Percentiles rank a stretch among this genome's conserved stretches.
Conservation (phyloP, 1,139 yeast genomes). For the Meyerozyma elateridarum region DNA sequence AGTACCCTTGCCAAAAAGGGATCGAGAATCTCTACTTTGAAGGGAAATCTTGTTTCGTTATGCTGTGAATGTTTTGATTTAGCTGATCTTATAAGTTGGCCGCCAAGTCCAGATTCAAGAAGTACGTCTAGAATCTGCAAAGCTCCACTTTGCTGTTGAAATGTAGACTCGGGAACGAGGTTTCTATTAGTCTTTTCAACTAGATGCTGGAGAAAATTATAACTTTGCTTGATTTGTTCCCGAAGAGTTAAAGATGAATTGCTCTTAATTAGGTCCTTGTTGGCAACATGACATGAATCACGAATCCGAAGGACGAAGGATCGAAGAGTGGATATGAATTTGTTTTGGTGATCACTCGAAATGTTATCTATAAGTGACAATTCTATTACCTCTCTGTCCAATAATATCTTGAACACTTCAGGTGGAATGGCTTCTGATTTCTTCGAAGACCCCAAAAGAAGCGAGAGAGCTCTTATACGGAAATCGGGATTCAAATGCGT, state of each 20-base stretch:
- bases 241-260: neutral
- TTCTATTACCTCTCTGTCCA: constrained; percentile 13
- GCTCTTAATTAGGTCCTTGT: neutral
- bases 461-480: constrained; percentile 55
- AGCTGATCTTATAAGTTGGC: constrained; percentile 9
- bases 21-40: constrained; percentile 31
- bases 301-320: constrained; percentile 2
- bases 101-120: constrained; percentile 55
- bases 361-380: neutral
- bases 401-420: constrained; percentile 39
- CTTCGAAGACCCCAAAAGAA: constrained; percentile 59
- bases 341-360: neutral
- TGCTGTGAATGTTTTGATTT: constrained; percentile 2
- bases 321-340: constrained; percentile 4
- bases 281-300: constrained; percentile 2
- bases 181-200: constrained; percentile 34
- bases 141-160: constrained; percentile 54
- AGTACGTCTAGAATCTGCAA: constrained; percentile 45
- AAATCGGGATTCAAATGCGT: constrained; percentile 40
- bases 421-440: constrained; percentile 52
- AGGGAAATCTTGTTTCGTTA: constrained; percentile 12
- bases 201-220: constrained; percentile 40
- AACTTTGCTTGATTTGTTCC: neutral
- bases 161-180: constrained; percentile 64
- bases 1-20: constrained; percentile 40